phyloP scores from a whole-genome alignment of 2,329 filamentous ascomycete species.

The Hypoxylon rubiginosum region DNA sequence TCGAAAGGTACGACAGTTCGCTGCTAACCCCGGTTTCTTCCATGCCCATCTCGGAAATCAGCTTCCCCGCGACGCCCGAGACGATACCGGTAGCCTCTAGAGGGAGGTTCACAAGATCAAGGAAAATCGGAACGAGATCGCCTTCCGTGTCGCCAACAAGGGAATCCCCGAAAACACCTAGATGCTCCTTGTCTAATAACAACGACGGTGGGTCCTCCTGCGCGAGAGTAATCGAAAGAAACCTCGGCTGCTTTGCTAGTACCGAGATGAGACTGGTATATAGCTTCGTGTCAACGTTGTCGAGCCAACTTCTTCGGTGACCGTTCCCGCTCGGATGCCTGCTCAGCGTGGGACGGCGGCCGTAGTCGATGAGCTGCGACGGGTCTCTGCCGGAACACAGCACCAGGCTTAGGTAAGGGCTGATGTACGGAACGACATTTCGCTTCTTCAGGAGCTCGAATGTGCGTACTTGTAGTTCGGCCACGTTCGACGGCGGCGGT shows the following conservation, averaged over 20 bases:
- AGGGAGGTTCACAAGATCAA: slow-evolving; percentile 85
- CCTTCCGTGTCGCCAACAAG: slow-evolving; percentile 81
- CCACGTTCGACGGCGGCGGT: slow-evolving; percentile 81
- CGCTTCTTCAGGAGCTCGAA: slow-evolving; percentile 86
- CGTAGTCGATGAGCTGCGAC: slow-evolving; percentile 57
- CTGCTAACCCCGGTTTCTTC: slow-evolving; percentile 62
- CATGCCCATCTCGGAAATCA: slow-evolving; percentile 78
- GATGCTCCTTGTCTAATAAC: slow-evolving; percentile 76
- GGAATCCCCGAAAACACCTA: slow-evolving; percentile 76
- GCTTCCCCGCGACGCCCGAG: slow-evolving; percentile 87
- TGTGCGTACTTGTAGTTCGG: slow-evolving; percentile 84
- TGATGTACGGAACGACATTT: slow-evolving; percentile 79
- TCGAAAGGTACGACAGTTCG: slow-evolving; percentile 92
- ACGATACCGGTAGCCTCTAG: slow-evolving; percentile 94
- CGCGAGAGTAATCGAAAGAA: slow-evolving; percentile 80
- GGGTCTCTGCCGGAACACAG: slow-evolving; percentile 80
- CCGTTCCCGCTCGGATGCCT: slow-evolving; percentile 56
- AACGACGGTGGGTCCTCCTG: slow-evolving; percentile 81
- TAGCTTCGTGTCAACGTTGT: slow-evolving; percentile 72
- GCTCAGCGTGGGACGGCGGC: slow-evolving; percentile 51
- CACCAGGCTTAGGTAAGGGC: slow-evolving; percentile 77
- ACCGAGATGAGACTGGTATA: slow-evolving; percentile 74
- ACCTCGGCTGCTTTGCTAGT: slow-evolving; percentile 72
- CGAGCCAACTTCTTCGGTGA: slow-evolving; percentile 64
- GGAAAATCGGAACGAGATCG: slow-evolving; percentile 84